Base-by-base conservation (phyloP, 2,329 filamentous ascomycete species). In the Xylaria polymorpha region DNA sequence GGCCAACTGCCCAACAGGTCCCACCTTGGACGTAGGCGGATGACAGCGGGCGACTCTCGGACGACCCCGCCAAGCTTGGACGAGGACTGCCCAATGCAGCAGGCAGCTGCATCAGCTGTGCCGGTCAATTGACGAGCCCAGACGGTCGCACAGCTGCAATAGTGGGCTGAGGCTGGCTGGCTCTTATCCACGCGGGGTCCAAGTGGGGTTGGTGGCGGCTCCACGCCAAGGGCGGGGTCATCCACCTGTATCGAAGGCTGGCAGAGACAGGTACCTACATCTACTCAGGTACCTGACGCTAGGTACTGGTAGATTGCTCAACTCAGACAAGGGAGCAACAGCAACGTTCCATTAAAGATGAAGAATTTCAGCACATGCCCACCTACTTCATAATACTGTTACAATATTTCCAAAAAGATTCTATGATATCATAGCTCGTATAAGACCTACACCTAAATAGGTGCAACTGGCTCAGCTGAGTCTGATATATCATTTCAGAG, bases 81-180 rank as follows among this genome's bases (percentile, higher is more conserved):
- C 29, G 6, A 32, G 29, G n/a, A 32, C 66, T 48, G 41, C 61
- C 62, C 59, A 53, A 63, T 60, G 22, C 32, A 61, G 59, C 59
- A 56, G 63, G 58, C 59, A 60, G 46, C 67, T 55, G 9, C n/a
- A 67, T 69, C 63, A 69, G 67, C 67, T 69, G 67, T 50, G 55
- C 59, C 53, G 64, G 67, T 69, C 63, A 65, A 63, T 60, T 66
- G 63, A 63, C 63, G 35, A 59, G 59, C 22, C 25, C 39, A 20
- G 50, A 44, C 29, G 56, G 48, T 3, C 46, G 46, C 46, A 50
- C 43, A 20, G 43, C 43, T 48, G n/a, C 43, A 37, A 59, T 29
- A 43, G n/a, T 43, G 12, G 55, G 51, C 25, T 46, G 37, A 18
- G 48, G 44, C 62, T 32, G 64, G 63, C 63, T 66, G 56, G 20